Evolutionary conservation across 148 eudicot species (phyloP).

Genomic region (Vaccinium corymbosum): DNA sequence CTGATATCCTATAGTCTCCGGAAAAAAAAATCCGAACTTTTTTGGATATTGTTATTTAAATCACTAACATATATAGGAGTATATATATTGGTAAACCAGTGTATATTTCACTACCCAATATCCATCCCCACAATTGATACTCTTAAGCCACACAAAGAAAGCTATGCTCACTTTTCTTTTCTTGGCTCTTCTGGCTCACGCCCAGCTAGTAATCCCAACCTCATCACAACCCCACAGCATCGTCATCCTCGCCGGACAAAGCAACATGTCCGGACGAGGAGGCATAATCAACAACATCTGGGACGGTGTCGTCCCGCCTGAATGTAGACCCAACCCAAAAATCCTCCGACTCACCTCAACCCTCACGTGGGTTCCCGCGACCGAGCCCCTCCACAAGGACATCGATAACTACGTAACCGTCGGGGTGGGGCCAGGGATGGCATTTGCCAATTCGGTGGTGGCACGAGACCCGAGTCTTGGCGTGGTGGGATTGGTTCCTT

Average conservation of each 20-base stretch:
- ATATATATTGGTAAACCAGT: background rate
- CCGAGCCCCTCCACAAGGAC: conserved; percentile 38
- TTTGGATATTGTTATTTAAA: background rate
- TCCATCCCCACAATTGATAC: background rate
- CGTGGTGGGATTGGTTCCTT: conserved; percentile 34
- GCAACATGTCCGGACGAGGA: conserved; percentile 54
- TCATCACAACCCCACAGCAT: conserved; percentile 10
- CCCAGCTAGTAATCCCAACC: background rate
- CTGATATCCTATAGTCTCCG: too few species aligned
- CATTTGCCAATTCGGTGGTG: conserved; percentile 26
- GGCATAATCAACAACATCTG: conserved; percentile 28
- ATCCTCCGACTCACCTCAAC: conserved; percentile 22
- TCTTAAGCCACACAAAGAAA: background rate
- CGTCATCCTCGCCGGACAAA: conserved; percentile 41
- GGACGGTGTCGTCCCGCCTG: conserved; percentile 29
- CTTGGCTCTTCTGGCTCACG: conserved; percentile 5
- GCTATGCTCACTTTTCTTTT: conserved; percentile 9
- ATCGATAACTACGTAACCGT: background rate
- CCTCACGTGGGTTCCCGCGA: conserved; percentile 27
- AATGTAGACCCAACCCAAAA: conserved; percentile 20
- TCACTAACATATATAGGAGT: background rate
- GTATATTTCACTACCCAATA: background rate
- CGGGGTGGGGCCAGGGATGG: conserved; percentile 48
- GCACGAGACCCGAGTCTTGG: conserved; percentile 11
- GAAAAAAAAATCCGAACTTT: background rate